Evolutionary conservation across 83 land plant genomes (phyloP).

Genomic region (Thuja plicata): DNA sequence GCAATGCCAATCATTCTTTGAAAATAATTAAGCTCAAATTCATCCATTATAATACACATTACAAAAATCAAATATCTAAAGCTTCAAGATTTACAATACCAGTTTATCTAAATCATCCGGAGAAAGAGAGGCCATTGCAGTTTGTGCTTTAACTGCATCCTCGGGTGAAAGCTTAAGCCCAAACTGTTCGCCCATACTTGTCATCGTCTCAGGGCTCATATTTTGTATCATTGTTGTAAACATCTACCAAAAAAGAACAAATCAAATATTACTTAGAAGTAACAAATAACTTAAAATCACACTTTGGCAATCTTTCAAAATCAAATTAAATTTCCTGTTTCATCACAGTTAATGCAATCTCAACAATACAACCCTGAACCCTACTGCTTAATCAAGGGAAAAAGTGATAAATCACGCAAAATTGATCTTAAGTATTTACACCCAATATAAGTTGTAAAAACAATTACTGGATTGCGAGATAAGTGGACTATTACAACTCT

Average conservation of each 20-base stretch:
- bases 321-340: neutral
- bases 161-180: conserved; percentile 84
- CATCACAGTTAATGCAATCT: neutral
- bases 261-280: neutral
- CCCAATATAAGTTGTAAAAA: neutral
- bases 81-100: conserved; percentile 37
- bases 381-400: neutral
- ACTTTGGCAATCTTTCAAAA: neutral
- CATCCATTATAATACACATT: neutral
- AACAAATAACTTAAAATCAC: neutral
- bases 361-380: neutral
- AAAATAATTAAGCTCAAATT: neutral
- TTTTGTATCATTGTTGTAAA: conserved; percentile 82
- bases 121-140: conserved; percentile 86
- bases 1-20: neutral
- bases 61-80: conserved; percentile 8
- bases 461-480: neutral
- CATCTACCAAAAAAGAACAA: conserved; percentile 54
- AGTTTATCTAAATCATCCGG: conserved; percentile 83
- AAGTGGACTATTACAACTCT: neutral
- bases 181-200: conserved; percentile 87
- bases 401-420: neutral
- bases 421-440: neutral
- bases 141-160: conserved; percentile 87
- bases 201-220: conserved; percentile 95